Conservation (phyloP, 306 rosid species). For the Vigna hirtella region DNA sequence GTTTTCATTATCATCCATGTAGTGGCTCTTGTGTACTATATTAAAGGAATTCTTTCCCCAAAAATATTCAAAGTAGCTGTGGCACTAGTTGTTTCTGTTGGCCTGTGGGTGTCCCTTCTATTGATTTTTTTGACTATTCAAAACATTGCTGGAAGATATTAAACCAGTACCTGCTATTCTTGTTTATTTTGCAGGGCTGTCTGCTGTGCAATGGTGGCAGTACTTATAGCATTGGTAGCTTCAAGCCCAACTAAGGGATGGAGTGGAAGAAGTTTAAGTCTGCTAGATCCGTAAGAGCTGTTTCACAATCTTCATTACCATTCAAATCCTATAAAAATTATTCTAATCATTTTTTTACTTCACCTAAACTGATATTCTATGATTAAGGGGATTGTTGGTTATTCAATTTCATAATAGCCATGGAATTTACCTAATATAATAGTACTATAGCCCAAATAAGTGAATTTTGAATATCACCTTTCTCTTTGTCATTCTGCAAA, state of each 20-base stretch:
- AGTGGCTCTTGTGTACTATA: slow-evolving; percentile 93
- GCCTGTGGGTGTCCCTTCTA: slow-evolving; percentile 71
- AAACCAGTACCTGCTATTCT: slow-evolving; percentile 44
- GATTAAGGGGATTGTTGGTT: slow-evolving; percentile 41
- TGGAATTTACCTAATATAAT: background rate
- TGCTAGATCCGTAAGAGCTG: slow-evolving; percentile 88
- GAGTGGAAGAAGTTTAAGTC: slow-evolving; percentile 99
- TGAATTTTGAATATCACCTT: slow-evolving; percentile 1
- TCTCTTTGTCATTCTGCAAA: slow-evolving; percentile 23
- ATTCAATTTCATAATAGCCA: slow-evolving; percentile 29
- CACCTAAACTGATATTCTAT: slow-evolving; percentile 13
- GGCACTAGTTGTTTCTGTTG: slow-evolving; percentile 80
- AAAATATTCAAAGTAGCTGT: slow-evolving; percentile 96
- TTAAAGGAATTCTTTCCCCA: slow-evolving; percentile 87
- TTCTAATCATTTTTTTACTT: slow-evolving; percentile 1
- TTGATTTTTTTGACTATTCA: slow-evolving; percentile 37
- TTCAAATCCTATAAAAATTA: too few species aligned
- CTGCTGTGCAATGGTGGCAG: slow-evolving; percentile 72
- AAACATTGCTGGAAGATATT: slow-evolving; percentile 31
- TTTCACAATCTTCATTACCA: slow-evolving; percentile 44
- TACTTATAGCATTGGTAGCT: slow-evolving; percentile 91
- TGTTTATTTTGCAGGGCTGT: slow-evolving; percentile 72
- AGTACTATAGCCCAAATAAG: slow-evolving; percentile 20
- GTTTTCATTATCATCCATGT: slow-evolving; percentile 95
- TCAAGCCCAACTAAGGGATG: slow-evolving; percentile 99